Evolutionary conservation across 2,329 filamentous ascomycete species (phyloP).

Genomic region (Colletotrichum tanaceti): DNA sequence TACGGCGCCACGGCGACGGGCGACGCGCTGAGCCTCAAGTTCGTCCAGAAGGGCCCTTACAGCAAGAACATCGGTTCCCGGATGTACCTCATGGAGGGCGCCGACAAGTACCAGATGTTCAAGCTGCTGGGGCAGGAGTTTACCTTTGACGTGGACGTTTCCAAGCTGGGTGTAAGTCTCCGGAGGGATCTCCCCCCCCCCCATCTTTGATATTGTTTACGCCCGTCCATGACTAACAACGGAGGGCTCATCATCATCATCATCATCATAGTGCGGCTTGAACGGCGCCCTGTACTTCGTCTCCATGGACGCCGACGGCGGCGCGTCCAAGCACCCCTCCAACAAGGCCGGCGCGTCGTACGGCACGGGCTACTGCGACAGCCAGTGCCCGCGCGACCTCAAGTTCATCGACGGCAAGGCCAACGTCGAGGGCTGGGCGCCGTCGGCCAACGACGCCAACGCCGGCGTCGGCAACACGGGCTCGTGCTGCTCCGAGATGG

Average conservation of each 20-base stretch:
- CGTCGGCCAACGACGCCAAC: constrained; percentile 65
- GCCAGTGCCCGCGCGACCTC: constrained; percentile 64
- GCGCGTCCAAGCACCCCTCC: constrained; percentile 59
- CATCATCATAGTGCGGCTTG: constrained; percentile 73
- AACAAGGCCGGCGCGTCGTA: constrained; percentile 68
- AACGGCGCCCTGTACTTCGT: constrained; percentile 79
- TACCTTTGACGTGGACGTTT: constrained; percentile 78
- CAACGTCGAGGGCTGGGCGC: constrained; percentile 63
- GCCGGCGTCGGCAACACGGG: constrained; percentile 63
- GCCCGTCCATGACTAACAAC: not conserved
- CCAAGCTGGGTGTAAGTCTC: constrained; percentile 57
- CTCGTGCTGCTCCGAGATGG: constrained; percentile 73
- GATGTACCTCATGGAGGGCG: constrained; percentile 72
- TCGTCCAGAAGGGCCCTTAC: constrained; percentile 65
- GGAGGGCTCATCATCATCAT: no score
- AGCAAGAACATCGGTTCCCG: constrained; percentile 64
- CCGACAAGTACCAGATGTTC: constrained; percentile 73
- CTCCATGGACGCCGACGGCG: constrained; percentile 70
- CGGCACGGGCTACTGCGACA: constrained; percentile 68
- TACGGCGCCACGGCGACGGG: constrained; percentile 66
- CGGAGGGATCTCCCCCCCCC: no score
- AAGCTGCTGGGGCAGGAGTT: constrained; percentile 74
- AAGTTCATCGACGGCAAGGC: constrained; percentile 69
- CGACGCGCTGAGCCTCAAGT: constrained; percentile 65
- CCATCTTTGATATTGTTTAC: no score